Base-by-base conservation (phyloP, 176 grass and related monocot genomes). In the Puccinellia tenuiflora region DNA sequence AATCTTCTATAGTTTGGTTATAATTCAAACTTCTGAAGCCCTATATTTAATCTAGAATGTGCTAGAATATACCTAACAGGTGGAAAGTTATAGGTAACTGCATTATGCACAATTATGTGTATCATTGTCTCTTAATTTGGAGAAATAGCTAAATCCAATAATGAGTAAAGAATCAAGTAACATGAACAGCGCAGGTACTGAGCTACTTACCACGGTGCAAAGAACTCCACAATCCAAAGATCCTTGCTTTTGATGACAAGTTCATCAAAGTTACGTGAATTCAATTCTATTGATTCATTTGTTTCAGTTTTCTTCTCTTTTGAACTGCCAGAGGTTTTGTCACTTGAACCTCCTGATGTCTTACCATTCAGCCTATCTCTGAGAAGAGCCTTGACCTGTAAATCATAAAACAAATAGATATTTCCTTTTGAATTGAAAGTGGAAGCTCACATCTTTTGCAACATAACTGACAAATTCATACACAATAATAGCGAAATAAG, bases 181-280 rank as follows among this genome's bases (percentile, higher is more conserved):
- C 18, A 83, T 75, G 25, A 59, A 48, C 12, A 79, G 48, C 16
- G 42, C 0, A 26, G 59, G 34, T 76, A 61, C 39, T 40, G 43
- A 90, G 42, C 8, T 80, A 45, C 91, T 81, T 94, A 99, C 97
- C 97, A 99, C 54, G 97, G 97, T 75, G 97, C 97, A 84, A 99
- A 99, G 66, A 99, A 96, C 72, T 99, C 97, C 79, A 99, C 93
- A 56, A 99, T 94, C 97, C 91, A 99, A 66, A 99, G 81, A 60
- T 99, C 97, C 53, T 96, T 99, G 76, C 93, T 96, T 84, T 96
- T 99, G 37, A 89, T 35, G 75, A 99, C 97, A 12, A 93, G 84
- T 47, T 96, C 89, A 79, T 99, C 97, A 30, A 99, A 99, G 83
- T 96, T 99, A 12, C 14, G 86, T 9, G 97, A 96, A 77, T 87